phyloP scores from a whole-genome alignment of 2,329 filamentous ascomycete genomes.

The Epichloe aotearoae region DNA sequence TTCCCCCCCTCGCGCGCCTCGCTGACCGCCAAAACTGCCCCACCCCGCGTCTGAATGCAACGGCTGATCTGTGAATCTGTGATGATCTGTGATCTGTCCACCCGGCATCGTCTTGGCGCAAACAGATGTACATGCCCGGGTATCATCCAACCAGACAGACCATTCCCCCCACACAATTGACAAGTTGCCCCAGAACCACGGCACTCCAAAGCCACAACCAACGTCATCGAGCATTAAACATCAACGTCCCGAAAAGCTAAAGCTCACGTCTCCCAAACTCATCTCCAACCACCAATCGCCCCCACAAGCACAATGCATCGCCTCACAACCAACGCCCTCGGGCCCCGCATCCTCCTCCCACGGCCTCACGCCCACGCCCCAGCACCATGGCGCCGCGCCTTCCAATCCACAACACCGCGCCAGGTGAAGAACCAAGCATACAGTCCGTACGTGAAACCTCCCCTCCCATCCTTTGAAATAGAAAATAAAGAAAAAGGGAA shows the following conservation, averaged over 20 bases:
- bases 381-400: background rate
- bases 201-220: background rate
- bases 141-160: too few species aligned
- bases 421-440: conserved; percentile 11
- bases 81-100: too few species aligned
- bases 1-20: too few species aligned
- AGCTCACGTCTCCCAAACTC: background rate
- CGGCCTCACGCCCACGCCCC: background rate
- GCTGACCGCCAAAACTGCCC: too few species aligned
- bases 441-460: conserved; percentile 8
- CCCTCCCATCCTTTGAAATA: background rate
- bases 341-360: background rate
- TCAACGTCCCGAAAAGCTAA: background rate
- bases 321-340: background rate
- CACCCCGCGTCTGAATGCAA: too few species aligned
- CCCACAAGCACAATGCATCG: background rate
- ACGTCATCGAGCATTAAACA: background rate
- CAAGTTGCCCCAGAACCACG: background rate
- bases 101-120: too few species aligned
- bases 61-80: too few species aligned
- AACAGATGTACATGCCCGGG: too few species aligned
- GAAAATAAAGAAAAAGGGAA: background rate
- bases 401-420: conserved; percentile 6
- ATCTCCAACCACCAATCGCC: background rate
- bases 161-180: background rate